Conservation (phyloP, 148 eudicot genomes). For the Rhododendron molle region DNA sequence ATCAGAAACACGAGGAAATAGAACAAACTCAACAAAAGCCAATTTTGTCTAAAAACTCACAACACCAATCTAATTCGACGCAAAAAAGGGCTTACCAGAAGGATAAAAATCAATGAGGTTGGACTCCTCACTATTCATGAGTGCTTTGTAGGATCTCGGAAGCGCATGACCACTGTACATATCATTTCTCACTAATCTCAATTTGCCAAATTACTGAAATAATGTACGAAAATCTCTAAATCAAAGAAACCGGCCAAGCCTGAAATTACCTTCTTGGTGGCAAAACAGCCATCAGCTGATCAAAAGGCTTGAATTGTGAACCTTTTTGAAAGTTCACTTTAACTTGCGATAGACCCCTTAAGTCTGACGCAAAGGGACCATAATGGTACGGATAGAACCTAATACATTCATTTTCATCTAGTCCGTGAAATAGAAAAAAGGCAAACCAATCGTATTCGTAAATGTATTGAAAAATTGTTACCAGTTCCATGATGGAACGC, state of each 20-base stretch:
- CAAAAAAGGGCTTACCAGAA: conserved; percentile 21
- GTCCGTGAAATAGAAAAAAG: background rate
- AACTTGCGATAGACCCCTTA: conserved; percentile 38
- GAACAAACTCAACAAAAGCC: background rate
- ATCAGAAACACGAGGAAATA: background rate
- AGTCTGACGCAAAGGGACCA: conserved; percentile 52
- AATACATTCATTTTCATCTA: background rate
- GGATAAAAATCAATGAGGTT: conserved; percentile 44
- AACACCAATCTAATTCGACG: background rate
- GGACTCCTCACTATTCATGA: conserved; percentile 44
- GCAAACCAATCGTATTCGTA: background rate
- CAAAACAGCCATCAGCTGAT: conserved; percentile 61
- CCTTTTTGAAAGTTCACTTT: conserved; percentile 42
- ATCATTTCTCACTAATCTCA: background rate
- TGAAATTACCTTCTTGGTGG: conserved; percentile 54
- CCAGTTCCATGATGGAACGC: conserved; percentile 49
- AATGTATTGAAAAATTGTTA: background rate
- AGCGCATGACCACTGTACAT: conserved; percentile 49
- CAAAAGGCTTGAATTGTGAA: conserved; percentile 48
- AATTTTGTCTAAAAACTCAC: background rate
- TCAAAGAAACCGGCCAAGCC: background rate
- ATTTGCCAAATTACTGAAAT: background rate
- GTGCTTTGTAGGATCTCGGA: conserved; percentile 31
- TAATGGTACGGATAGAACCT: conserved; percentile 59
- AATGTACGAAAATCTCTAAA: background rate